Evolutionary conservation across 2,329 filamentous ascomycete genomes (phyloP), one percentile per base, ranked within the genome.

Genomic region (Botrytis paeoniae): DNA sequence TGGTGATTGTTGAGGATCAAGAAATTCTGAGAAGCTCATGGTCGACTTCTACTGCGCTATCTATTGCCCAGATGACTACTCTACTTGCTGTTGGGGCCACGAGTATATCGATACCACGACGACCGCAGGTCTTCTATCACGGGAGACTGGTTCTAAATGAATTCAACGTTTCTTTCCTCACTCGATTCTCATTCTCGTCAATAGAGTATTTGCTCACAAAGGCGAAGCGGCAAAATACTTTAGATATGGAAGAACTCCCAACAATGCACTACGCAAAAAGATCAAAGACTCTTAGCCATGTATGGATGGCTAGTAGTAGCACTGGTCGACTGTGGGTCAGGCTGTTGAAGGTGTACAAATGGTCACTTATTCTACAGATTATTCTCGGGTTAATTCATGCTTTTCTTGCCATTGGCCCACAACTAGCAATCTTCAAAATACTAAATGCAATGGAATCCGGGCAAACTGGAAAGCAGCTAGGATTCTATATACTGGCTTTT

Each of bases 141-240:
- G 89, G 84, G 37, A 83, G 85, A 71, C 78, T 84, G 10, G 89
- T 94, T 54, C 91, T 94, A 77, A 83, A 83, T 32, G 85, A 91
- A 81, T 85, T 85, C 77, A 90, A 89, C 0, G 84, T 84, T 4
- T 89, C 89, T 4, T 86, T 89, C 1, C 84, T 91, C 69, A 85
- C 82, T 70, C 87, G 88, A 70, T 88, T 88, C 78, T 92, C 88
- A 8, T 94, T 89, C 82, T 83, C 83, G 69, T 94, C 91, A 91
- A 84, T 86, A 2, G 81, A 79, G 3, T 80, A 82, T 2, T 77
- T 93, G 0, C 84, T 94, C n/a, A 78, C 81, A 1, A 80, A 85
- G 39, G 88, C 89, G 4, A 81, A 82, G 5, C 84, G 85, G 77
- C 89, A 91, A 78, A 87, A 86, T 59, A 85, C 86, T 59, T 83